Base-by-base conservation (phyloP, 108 stramenopile species). In the Fistulifera solaris region DNA sequence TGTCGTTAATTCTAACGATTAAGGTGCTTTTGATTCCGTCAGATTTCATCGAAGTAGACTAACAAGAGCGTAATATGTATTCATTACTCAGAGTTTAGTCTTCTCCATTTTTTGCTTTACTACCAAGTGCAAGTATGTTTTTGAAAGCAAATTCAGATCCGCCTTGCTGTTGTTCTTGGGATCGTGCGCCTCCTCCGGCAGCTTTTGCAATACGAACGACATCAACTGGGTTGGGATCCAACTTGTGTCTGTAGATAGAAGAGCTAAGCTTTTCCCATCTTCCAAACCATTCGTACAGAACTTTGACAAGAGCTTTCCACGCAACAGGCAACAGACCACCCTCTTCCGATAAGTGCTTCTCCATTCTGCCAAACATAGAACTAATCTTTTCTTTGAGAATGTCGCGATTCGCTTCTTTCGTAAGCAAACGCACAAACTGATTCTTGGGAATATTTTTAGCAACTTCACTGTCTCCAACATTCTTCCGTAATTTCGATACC, bases 231-330 rank as follows among this genome's bases (percentile, higher is more conserved):
- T 77, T 80, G 6, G 89, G 89, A n/a, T 83, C 83, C 53, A 91
- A 62, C 8, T 77, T 76, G 45, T 87, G 79, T 48, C 80, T 80
- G 66, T 91, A 91, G 23, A 84, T 83, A 40, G 76, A 77, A 10
- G 81, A 80, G 48, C 84, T 84, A 1, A 91, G 62, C 62, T 91
- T 91, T 48, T 91, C 89, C 89, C 89, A 91, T 28, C 85, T 68
- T 51, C 89, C 89, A 62, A 91, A 91, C 89, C 89, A 91, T 70
- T 91, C 89, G 54, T 84, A 91, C 52, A 91, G 49, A 21, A 91
- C 89, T 59, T 87, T 91, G 16, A 91, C 89, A 13, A 91, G 73
- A 11, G 89, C 85, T 54, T 91, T 91, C 89, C 89, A 91, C 2
- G 89, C 89, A 40, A 82, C 75, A n/a, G 89, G 89, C 17, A 91